Evolutionary conservation across 805 yeast genomes (phyloP), one percentile per base, ranked within the genome.

Genomic region (Cyberlindnera americana): DNA sequence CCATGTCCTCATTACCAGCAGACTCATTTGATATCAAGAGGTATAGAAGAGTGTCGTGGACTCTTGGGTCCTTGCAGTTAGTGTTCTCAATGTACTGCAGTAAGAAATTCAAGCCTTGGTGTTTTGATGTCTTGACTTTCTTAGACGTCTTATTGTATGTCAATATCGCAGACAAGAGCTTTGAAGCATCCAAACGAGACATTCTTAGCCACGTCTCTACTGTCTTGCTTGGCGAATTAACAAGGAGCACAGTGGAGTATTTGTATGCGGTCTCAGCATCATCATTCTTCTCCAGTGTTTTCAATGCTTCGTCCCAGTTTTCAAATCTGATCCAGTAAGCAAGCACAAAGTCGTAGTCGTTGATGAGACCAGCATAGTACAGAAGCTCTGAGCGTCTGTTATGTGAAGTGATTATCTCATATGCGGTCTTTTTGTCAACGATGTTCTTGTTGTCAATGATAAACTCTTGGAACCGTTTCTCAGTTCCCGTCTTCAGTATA

Each of bases 171-270:
- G 96, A 95, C 3, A 93, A 60, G 17, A 93, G 66, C 43, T 71
- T 77, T 12, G 73, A 71, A 34, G 83, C 81, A 42, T 84, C 76
- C 3, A 91, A 47, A 36, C 67, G 53, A 2, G 49, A 29, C 30
- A 81, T 57, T 36, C 79, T 72, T 53, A 85, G 72, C 97, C 97
- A 93, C 0, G 85, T 70, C 37, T 81, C 83, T 2, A 86, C 77
- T 0, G 96, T 87, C 11, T 70, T 72, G 21, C 65, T 66, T 0
- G 99, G 90, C 12, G 73, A 62, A 50, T 85, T 84, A 3, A 78
- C 66, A 37, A 93, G 58, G 27, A 93, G 59, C 0, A 80, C 80
- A 0, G 83, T 78, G 1, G 97, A 72, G 44, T 80, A 78, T 45
- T 75, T 73, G 62, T 88, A 86, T 5, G 84, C 72, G 8, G 77